phyloP scores from a whole-genome alignment of 129 eudicot species.

The Flaveria brownii region DNA sequence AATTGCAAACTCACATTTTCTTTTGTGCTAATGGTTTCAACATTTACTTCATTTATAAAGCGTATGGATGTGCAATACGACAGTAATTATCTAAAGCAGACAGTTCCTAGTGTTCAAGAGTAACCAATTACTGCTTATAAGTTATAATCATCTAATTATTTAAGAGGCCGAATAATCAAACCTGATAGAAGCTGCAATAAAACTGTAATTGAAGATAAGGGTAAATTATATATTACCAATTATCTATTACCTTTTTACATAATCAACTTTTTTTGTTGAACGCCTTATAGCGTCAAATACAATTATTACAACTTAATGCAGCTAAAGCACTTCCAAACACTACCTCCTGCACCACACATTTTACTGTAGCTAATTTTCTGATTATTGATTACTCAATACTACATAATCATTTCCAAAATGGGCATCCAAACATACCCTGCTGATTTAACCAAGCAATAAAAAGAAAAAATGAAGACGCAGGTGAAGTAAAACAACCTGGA shows the following conservation, averaged over 20 bases:
- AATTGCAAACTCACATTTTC: background rate
- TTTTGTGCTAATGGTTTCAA: background rate
- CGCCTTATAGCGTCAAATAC: background rate
- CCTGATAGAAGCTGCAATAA: background rate
- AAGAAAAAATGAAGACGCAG: slow-evolving; percentile 2
- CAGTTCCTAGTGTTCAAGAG: background rate
- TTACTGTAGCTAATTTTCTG: background rate
- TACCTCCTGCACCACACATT: background rate
- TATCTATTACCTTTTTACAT: background rate
- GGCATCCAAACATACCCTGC: background rate
- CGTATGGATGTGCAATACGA: slow-evolving; percentile 2
- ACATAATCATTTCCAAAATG: background rate
- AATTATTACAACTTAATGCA: slow-evolving; percentile 1
- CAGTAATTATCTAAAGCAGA: background rate
- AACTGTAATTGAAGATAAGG: background rate
- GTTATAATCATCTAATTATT: background rate
- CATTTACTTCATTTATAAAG: background rate
- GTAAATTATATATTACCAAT: slow-evolving; percentile 8
- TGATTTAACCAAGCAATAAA: slow-evolving; percentile 17
- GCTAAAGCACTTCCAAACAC: slow-evolving; percentile 4
- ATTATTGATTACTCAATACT: background rate
- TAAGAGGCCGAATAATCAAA: background rate
- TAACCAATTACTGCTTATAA: background rate
- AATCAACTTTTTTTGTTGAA: background rate
- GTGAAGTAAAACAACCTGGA: slow-evolving; percentile 60